These are phyloP conservation scores for Lepidium africanum DNA, from an alignment of 345 rosid species.

Conservation along the genomic window DNA sequence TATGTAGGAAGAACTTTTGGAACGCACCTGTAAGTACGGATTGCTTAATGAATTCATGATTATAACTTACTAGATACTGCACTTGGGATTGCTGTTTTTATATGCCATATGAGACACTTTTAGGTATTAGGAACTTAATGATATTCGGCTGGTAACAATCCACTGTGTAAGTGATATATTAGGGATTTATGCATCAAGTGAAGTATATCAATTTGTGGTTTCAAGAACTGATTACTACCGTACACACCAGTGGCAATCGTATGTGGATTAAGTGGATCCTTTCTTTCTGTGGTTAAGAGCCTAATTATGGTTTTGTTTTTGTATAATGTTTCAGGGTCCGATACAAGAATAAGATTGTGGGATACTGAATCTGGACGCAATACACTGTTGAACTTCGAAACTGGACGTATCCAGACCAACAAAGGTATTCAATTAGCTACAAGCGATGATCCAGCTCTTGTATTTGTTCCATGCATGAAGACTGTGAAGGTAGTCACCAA, in stretches of 20 bases:
- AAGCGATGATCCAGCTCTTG: conserved; percentile 58
- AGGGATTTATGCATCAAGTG: neutral
- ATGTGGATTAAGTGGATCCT: neutral
- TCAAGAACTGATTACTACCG: neutral
- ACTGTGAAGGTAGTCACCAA: conserved; percentile 49
- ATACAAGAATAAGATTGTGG: conserved; percentile 93
- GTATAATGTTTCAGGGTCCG: conserved; percentile 54
- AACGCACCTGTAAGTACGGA: neutral
- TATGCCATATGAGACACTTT: neutral
- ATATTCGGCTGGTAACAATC: neutral
- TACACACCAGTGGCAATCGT: neutral
- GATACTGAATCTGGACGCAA: conserved; percentile 86
- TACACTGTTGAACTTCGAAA: conserved; percentile 89
- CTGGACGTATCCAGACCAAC: conserved; percentile 70
- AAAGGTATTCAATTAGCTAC: conserved; percentile 64
- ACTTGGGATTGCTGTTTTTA: neutral
- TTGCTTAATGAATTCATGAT: neutral
- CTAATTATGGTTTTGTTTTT: neutral
- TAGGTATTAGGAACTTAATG: neutral
- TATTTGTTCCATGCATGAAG: conserved; percentile 83
- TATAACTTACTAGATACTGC: neutral
- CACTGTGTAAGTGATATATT: neutral
- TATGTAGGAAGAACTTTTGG: neutral
- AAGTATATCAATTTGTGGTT: neutral
- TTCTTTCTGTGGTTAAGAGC: neutral